Evolutionary conservation across 305 asterid species (phyloP).

Genomic region (Galium porrigens): DNA sequence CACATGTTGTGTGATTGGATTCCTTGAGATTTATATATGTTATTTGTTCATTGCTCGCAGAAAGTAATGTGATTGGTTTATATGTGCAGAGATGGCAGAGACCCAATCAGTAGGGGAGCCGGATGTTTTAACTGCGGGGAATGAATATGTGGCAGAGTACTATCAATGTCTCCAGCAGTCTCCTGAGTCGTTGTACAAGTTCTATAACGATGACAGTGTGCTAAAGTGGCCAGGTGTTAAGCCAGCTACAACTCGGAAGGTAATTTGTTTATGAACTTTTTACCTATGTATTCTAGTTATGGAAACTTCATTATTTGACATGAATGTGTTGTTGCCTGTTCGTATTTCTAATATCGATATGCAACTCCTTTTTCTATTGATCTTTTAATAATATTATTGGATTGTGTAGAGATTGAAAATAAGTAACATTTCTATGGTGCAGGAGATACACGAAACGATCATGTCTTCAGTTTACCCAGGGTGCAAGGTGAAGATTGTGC

Average conservation of each 20-base stretch:
- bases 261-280: not conserved
- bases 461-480: slow-evolving; percentile 37
- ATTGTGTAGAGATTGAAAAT: not conserved
- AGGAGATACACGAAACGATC: slow-evolving; percentile 43
- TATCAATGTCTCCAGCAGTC: not conserved
- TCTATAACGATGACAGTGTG: slow-evolving; percentile 15
- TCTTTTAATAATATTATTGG: too few relatives aligned
- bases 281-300: not conserved
- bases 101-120: slow-evolving; percentile 1
- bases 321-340: not conserved
- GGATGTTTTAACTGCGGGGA: slow-evolving; percentile 2
- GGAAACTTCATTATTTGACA: not conserved
- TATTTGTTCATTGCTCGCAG: not conserved
- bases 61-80: not conserved
- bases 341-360: too few relatives aligned
- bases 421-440: slow-evolving; percentile 13
- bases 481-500: slow-evolving; percentile 20
- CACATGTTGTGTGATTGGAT: not conserved
- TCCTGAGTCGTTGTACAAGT: slow-evolving; percentile 9
- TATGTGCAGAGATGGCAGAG: slow-evolving; percentile 15
- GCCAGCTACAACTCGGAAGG: slow-evolving; percentile 8
- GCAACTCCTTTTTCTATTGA: not conserved
- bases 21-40: not conserved
- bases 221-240: slow-evolving; percentile 11
- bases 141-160: slow-evolving; percentile 7